Evolutionary conservation across 805 yeast genomes (phyloP).

Genomic region (Metschnikowia gelsemii): DNA sequence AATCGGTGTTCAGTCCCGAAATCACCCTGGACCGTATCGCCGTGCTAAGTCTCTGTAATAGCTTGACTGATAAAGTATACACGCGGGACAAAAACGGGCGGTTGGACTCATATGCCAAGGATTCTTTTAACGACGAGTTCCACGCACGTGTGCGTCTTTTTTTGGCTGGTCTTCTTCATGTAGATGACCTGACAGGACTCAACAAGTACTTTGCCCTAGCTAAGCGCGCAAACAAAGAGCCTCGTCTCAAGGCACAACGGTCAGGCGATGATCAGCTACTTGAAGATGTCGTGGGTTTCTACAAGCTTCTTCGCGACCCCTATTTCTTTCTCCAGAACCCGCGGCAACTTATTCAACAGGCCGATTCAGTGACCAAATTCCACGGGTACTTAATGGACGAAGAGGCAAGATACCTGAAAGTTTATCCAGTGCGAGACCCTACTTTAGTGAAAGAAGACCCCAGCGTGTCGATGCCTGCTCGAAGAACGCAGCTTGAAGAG

Average conservation of each 20-base stretch:
- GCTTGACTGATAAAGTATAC: slow-evolving; percentile 34
- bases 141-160: slow-evolving; percentile 38
- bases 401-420: slow-evolving; percentile 25
- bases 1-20: slow-evolving; percentile 28
- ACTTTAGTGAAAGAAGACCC: slow-evolving; percentile 16
- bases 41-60: slow-evolving; percentile 40
- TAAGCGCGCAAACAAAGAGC: slow-evolving; percentile 27
- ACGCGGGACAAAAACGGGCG: slow-evolving; percentile 22
- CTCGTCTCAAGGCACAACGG: slow-evolving; percentile 20
- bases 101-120: slow-evolving; percentile 35
- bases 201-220: slow-evolving; percentile 39
- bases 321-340: slow-evolving; percentile 28
- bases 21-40: slow-evolving; percentile 38
- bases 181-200: slow-evolving; percentile 47
- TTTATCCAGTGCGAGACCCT: slow-evolving; percentile 21
- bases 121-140: slow-evolving; percentile 38
- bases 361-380: slow-evolving; percentile 29
- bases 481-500: slow-evolving; percentile 17
- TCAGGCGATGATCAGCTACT: slow-evolving; percentile 29
- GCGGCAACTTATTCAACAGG: slow-evolving; percentile 22
- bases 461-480: too few relatives aligned
- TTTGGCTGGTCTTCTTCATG: slow-evolving; percentile 31
- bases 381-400: slow-evolving; percentile 31
- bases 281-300: slow-evolving; percentile 32
- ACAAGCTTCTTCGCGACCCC: slow-evolving; percentile 37